A percentile compares a stretch with the other conserved stretches of the same genome.
phyloP scores from a whole-genome alignment of 768 basidiomycete species.

The Mycena rebaudengoi region DNA sequence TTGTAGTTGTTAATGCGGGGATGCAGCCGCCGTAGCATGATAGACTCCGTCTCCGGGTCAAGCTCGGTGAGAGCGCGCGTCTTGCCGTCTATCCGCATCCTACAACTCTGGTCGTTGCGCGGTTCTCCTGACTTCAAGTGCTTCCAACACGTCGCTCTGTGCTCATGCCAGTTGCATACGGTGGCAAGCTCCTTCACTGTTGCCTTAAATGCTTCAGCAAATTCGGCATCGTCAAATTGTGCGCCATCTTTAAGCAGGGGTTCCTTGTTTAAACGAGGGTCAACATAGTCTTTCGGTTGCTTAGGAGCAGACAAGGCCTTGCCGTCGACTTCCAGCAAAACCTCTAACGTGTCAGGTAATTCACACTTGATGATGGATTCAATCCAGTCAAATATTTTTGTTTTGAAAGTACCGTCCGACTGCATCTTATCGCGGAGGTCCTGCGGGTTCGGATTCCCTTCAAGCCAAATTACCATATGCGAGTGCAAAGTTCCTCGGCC shows the following conservation, averaged over 20 bases:
- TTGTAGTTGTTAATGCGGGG: conserved; percentile 24
- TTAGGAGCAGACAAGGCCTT: background rate
- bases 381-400: background rate
- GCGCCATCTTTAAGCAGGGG: too few species aligned
- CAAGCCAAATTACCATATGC: conserved; percentile 40
- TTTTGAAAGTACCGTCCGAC: background rate
- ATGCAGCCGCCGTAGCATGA: conserved; percentile 10
- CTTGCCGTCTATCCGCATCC: conserved; percentile 2
- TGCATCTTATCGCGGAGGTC: background rate
- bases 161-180: conserved; percentile 1
- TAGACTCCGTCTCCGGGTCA: conserved; percentile 14
- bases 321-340: background rate
- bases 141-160: background rate
- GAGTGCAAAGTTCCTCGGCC: conserved; percentile 36
- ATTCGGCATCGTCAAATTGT: too few species aligned
- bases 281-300: background rate
- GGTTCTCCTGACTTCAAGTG: background rate
- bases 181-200: too few species aligned
- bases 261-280: background rate
- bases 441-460: conserved; percentile 31
- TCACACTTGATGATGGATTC: background rate
- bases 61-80: conserved; percentile 10
- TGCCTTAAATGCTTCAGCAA: too few species aligned
- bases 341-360: too few species aligned
- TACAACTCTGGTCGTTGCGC: background rate